These are phyloP conservation scores for Rossbeevera mucosa DNA, from an alignment of 768 basidiomycete species.

Conservation along the genomic window DNA sequence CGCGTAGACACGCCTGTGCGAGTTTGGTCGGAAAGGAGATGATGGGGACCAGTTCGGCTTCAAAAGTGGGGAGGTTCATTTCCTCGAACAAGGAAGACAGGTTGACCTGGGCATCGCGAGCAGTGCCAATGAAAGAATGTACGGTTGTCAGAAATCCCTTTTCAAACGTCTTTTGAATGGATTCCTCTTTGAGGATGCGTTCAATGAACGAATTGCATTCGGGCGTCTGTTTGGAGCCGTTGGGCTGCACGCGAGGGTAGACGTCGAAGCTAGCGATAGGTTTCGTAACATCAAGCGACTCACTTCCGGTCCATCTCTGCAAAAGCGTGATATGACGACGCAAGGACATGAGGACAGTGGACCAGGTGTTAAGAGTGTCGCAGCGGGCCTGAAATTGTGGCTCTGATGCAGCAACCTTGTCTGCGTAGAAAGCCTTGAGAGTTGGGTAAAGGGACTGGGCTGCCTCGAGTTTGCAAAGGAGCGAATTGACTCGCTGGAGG, in stretches of 20 bases:
- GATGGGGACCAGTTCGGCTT: slow-evolving; percentile 81
- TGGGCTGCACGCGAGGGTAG: slow-evolving; percentile 27
- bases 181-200: slow-evolving; percentile 90
- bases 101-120: slow-evolving; percentile 82
- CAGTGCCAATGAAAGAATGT: slow-evolving; percentile 77
- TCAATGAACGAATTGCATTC: slow-evolving; percentile 89
- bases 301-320: slow-evolving; percentile 91
- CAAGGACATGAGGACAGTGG: slow-evolving; percentile 80
- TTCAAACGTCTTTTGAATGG: slow-evolving; percentile 92
- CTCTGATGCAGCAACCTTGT: slow-evolving; percentile 68
- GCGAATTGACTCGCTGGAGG: slow-evolving; percentile 55
- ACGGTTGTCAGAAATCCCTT: slow-evolving; percentile 86
- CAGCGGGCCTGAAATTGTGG: slow-evolving; percentile 71
- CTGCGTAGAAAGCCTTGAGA: slow-evolving; percentile 71
- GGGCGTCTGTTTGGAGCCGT: slow-evolving; percentile 42
- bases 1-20: slow-evolving; percentile 84
- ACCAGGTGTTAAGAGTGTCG: slow-evolving; percentile 90
- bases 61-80: slow-evolving; percentile 90
- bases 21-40: slow-evolving; percentile 97
- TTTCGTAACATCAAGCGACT: slow-evolving; percentile 82
- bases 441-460: slow-evolving; percentile 86
- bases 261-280: slow-evolving; percentile 65
- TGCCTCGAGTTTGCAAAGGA: slow-evolving; percentile 73
- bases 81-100: slow-evolving; percentile 70
- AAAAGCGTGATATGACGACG: slow-evolving; percentile 75